A percentile compares a stretch with the other conserved stretches of the same genome.
These are phyloP conservation scores for Penstemon barbatus DNA, from an alignment of 257 asterid species.

Conservation along the genomic window DNA sequence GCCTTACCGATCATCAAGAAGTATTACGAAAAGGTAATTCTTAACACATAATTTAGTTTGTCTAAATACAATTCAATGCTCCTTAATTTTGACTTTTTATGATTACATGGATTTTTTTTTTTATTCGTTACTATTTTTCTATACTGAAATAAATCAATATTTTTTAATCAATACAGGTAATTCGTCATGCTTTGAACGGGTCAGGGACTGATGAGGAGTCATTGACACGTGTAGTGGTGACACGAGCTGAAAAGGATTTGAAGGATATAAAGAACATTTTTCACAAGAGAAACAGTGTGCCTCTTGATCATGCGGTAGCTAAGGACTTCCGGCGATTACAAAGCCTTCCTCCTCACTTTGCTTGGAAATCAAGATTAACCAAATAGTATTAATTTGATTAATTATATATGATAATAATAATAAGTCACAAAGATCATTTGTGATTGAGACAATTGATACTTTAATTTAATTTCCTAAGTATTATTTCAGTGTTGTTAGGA, in stretches of 20 bases:
- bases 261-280: conserved; percentile 49
- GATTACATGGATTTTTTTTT: too few relatives aligned
- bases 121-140: too few relatives aligned
- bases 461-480: too few relatives aligned
- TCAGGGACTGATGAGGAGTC: conserved; percentile 64
- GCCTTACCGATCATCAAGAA: conserved; percentile 57
- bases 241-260: conserved; percentile 76
- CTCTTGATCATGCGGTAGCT: conserved; percentile 55
- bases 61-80: too few relatives aligned
- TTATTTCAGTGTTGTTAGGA: too few relatives aligned
- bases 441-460: too few relatives aligned
- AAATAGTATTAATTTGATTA: neutral
- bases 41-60: too few relatives aligned
- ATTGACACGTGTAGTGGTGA: conserved; percentile 57
- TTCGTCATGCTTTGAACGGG: conserved; percentile 52
- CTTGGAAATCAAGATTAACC: conserved; percentile 43
- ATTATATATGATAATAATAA: neutral
- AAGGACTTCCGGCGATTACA: conserved; percentile 78
- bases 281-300: conserved; percentile 62
- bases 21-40: conserved; percentile 72
- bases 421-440: too few relatives aligned
- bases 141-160: neutral
- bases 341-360: conserved; percentile 61
- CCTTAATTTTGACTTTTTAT: too few relatives aligned
- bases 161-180: conserved; percentile 31